These are phyloP conservation scores for Ogataea populi-albae DNA, from an alignment of 805 yeast genomes.

Conservation along the genomic window DNA sequence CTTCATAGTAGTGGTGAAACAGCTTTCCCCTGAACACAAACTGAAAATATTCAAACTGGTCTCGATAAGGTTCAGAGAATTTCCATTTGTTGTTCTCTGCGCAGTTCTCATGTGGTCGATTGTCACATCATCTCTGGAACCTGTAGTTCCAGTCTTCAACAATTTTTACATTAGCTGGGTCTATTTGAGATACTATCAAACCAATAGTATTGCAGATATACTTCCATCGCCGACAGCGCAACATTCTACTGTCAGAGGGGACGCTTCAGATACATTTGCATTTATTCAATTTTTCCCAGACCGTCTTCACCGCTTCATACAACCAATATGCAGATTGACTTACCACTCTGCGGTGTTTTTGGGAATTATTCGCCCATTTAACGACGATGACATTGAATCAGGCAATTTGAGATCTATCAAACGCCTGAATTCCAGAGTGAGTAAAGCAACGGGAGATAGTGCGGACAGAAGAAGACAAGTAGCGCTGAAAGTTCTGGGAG, in stretches of 20 bases:
- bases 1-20: conserved; percentile 56
- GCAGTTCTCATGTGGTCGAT: conserved; percentile 30
- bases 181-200: conserved; percentile 76
- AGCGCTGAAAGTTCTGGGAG: conserved; percentile 72
- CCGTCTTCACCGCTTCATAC: conserved; percentile 47
- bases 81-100: conserved; percentile 49
- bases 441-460: conserved; percentile 36
- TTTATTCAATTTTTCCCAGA: conserved; percentile 83
- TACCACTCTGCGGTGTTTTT: conserved; percentile 40
- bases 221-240: conserved; percentile 22
- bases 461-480: conserved; percentile 78
- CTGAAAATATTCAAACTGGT: conserved; percentile 41
- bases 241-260: conserved; percentile 54
- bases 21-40: conserved; percentile 56
- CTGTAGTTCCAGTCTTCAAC: conserved; percentile 52
- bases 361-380: conserved; percentile 58
- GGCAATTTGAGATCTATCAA: conserved; percentile 69
- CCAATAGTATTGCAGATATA: conserved; percentile 28
- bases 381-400: conserved; percentile 66
- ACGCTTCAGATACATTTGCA: conserved; percentile 86
- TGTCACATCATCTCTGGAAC: conserved; percentile 37
- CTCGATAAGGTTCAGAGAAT: conserved; percentile 53
- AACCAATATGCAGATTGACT: conserved; percentile 45
- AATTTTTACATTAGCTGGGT: conserved; percentile 70
- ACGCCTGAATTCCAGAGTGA: conserved; percentile 41